Evolutionary conservation across 805 yeast genomes (phyloP), one percentile per base, ranked within the genome.

Genomic region (Candida easanensis): DNA sequence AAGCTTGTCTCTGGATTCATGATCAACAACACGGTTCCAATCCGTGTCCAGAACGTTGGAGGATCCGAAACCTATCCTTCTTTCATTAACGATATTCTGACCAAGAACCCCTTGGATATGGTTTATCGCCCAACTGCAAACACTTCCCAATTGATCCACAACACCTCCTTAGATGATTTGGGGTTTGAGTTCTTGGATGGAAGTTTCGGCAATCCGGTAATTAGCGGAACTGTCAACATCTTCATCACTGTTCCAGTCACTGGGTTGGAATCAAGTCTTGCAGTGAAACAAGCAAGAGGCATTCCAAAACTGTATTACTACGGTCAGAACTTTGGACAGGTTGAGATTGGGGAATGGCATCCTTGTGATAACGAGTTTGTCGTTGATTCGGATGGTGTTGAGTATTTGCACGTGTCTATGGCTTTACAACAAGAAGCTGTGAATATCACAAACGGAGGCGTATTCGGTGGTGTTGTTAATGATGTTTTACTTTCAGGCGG

Each of bases 261-360:
- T 4, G 58, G 58, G 38, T 56, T 60, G 16, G 49, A 63, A 15
- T 49, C 54, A 15, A 47, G 46, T 7, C 33, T 73, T 2, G 44
- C 25, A 14, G 48, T 50, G 17, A 26, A 33, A 11, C 20, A 31
- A 7, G 33, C 44, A 5, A 33, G 41, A 16, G 49, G 51, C 3
- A 7, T 38, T 1, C 45, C 50, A 11, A 60, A 62, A 32, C 54
- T 79, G 28, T 65, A 53, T 38, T 72, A 73, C 46, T 51, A 67
- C 5, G 68, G 56, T 3, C 48, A 44, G 14, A 65, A 64, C 42
- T 77, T 79, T 56, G 72, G 75, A 5, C 62, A 67, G n/a, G 55
- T 77, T 13, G 64, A 66, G 4, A 53, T 74, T 51, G 54, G 56
- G 9, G 68, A 67, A 6, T 79, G 83, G 83, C 64, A 64, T 19